Conservation (phyloP, 139 green algal species). For the Chlamydomonas sp. region DNA sequence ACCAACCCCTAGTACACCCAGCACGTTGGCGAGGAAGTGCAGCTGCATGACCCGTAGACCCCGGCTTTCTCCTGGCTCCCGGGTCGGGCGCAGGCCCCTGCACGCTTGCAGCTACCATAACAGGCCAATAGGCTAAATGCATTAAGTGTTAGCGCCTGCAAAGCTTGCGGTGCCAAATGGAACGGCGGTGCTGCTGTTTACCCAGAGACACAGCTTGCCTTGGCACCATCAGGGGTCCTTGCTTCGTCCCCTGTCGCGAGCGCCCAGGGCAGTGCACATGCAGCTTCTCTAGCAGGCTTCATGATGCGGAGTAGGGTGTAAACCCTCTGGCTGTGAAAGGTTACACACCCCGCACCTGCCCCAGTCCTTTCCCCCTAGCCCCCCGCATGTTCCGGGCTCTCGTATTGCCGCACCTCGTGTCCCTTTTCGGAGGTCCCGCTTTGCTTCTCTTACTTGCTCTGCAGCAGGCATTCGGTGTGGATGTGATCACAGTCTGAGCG, state of each 20-base stretch:
- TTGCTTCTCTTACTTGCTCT: conserved; percentile 62
- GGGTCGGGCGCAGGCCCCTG: no score
- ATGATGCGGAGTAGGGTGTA: background rate
- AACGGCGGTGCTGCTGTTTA: no score
- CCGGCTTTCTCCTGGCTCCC: no score
- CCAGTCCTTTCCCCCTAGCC: background rate
- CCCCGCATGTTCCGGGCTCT: background rate
- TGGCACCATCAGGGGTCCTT: no score
- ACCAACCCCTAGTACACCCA: background rate
- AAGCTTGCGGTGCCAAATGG: no score
- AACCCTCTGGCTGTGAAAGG: background rate
- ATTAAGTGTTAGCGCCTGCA: no score
- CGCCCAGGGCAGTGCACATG: no score
- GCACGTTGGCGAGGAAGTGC: background rate
- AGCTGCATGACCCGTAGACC: background rate
- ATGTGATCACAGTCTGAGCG: background rate
- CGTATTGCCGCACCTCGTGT: conserved; percentile 53
- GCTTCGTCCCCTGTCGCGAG: no score
- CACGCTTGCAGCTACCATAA: no score
- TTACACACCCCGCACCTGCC: background rate
- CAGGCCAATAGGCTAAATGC: no score
- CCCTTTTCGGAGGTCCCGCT: conserved; percentile 57
- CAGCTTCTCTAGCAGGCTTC: no score
- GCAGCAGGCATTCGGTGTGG: background rate
- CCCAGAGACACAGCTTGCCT: no score